Evolutionary conservation across 2,329 filamentous ascomycete species (phyloP), one percentile per base, ranked within the genome.

Genomic region (Ustilaginoidea virens): DNA sequence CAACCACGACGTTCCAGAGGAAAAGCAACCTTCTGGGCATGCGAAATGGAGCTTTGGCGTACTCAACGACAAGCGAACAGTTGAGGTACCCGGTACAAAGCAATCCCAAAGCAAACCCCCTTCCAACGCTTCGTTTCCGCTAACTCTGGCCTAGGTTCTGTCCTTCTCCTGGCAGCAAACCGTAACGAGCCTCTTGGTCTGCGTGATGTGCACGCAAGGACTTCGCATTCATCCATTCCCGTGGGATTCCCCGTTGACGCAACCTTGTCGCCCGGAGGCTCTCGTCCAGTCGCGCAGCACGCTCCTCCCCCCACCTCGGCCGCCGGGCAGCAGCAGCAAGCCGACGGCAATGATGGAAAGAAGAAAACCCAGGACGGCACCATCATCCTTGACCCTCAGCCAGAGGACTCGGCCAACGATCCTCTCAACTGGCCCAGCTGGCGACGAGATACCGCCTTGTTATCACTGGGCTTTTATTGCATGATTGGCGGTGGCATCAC

Each of bases 401-500:
- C 87, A 0, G 85, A 94, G 34, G 85, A 94, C 29, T 85, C 81
- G 0, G 61, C 66, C 29, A 94, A 96, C 39, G 87, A 96, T 43
- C 87, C 87, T 1, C 58, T 96, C 32, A 96, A 96, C 49, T 96
- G 87, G 87, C 74, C 80, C 0, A 58, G 66, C 5, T 82, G 81
- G 74, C 70, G 82, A 23, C 66, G 87, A 50, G 83, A 96, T 50
- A 52, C 65, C 15, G 82, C 87, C 1, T 55, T 96, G 36, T 43
- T 92, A 1, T 87, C 79, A 0, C 61, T 96, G 4, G 87, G 87
- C 1, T 77, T 93, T 44, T 93, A 92, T 53, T 93, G 85, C 52
- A 80, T 94, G 73, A 55, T 94, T 12, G 87, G 87, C 31, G 87
- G 87, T 23, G 87, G 87, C 24, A 92, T 92, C 61, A 94, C 86